Evolutionary conservation across 768 basidiomycete genomes (phyloP), one percentile per base, ranked within the genome.

Genomic region (Termitomyces bulborhizus): DNA sequence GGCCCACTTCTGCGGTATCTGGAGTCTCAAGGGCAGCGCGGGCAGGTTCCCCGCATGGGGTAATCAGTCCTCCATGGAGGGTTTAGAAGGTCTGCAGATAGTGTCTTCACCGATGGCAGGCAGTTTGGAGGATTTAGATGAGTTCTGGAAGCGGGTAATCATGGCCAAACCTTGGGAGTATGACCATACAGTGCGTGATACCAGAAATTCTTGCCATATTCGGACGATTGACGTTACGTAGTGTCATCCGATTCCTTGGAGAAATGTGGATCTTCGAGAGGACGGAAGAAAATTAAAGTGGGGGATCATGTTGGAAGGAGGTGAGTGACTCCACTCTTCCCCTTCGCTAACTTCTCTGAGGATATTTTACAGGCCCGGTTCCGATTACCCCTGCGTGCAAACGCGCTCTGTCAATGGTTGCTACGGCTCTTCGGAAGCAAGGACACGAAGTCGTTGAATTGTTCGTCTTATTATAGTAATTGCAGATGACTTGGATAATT

Each of bases 1-100:
- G 3, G 81, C 88, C 13, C 84, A 88, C 59, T 88, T 83, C 60
- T 86, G 85, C 57, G 89, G 87, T 1, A 69, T 86, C 1, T 88
- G 81, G 73, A 75, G 81, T 43, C 73, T 88, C 61, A 85, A 84
- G 63, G 74, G 80, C 9, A 84, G 83, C 60, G 69, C 71, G 53
- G 76, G 81, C 41, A 72, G 86, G 53, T 84, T 86, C 61, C 79
- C 82, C 6, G 72, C 68, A 34, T 75, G 75, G 59, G 83, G 84
- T 1, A 76, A 71, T 46, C 61, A 55, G 18, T 68, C 79, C 45
- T 67, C 74, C 12, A 69, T 83, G 62, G 69, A 71, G 46, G 87
- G 86, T 1, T 69, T 85, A 53, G 84, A 87, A 60, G 78, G 78
- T 4, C 59, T 88, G 9, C 78, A 76, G 0, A 67, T 79, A 13